Base-by-base conservation (phyloP, 768 basidiomycete genomes). In the Basidioascus undulatus region DNA sequence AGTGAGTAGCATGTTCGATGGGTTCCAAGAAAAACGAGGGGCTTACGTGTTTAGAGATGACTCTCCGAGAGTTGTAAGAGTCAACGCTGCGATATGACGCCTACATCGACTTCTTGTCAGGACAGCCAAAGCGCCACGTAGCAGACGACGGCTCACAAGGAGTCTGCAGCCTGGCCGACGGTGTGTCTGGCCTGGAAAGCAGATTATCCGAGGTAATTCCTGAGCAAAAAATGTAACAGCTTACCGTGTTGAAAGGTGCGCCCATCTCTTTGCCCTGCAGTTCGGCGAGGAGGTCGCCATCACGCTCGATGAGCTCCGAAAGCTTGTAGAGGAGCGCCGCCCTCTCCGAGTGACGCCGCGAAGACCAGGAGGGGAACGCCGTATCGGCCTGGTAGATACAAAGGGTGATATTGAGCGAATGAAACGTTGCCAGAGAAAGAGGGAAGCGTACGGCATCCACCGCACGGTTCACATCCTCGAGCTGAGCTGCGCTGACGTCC, bases 251-350 rank as follows among this genome's bases (percentile, higher is more conserved):
- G n/a, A n/a, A n/a, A n/a, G n/a, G n/a, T n/a, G n/a, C n/a, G 21
- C 42, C 32, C 37, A 44, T 27, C 40, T 47, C 39, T 16, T n/a
- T 32, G 12, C 21, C 40, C n/a, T 45, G 36, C 24, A n/a, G n/a
- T 44, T 34, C 18, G 45, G 35, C 28, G n/a, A n/a, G n/a, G n/a
- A n/a, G n/a, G n/a, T n/a, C n/a, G n/a, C n/a, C n/a, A n/a, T n/a
- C n/a, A n/a, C 31, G 20, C 30, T 46, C 43, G 34, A 53, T 37
- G 18, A 49, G 39, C 16, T 39, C 39, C 16, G 47, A 48, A n/a
- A 51, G 43, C 46, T 48, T 51, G 34, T 38, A 13, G 19, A 53
- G 44, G 26, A 49, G 9, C 11, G n/a, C 37, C 11, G 33, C 12
- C 12, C 32, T 15, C 12, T 19, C 23, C 4, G 16, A 3, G 10